These are phyloP conservation scores for Chlorencoelia australis DNA, from an alignment of 2,329 filamentous ascomycete genomes.

Conservation along the genomic window DNA sequence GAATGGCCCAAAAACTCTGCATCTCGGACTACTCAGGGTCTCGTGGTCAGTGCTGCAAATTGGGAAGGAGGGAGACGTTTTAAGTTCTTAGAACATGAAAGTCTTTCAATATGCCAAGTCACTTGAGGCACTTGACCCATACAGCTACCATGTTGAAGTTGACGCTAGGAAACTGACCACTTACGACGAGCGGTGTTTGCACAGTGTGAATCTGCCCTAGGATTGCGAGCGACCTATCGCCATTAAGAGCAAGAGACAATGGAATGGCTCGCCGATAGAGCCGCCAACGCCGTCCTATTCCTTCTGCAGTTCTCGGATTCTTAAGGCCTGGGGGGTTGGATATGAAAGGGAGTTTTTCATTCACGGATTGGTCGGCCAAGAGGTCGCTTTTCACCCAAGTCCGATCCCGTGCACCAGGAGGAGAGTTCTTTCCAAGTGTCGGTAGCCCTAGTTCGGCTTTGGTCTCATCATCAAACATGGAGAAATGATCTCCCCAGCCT, in stretches of 20 bases:
- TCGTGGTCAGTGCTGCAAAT: too few species aligned
- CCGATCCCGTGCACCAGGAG: neutral
- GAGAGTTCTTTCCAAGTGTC: neutral
- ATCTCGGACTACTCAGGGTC: too few species aligned
- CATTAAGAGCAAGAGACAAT: slow-evolving; percentile 18
- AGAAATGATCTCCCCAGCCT: slow-evolving; percentile 5
- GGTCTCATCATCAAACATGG: slow-evolving; percentile 1
- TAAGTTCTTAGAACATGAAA: too few species aligned
- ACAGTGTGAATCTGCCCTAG: slow-evolving; percentile 25
- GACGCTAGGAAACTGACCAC: too few species aligned
- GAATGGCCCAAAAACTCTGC: slow-evolving; percentile 26
- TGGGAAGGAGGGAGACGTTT: too few species aligned
- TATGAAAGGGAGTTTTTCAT: slow-evolving; percentile 7
- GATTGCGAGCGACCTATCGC: slow-evolving; percentile 27
- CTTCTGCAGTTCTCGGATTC: neutral
- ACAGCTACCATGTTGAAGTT: too few species aligned
- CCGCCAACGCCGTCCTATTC: neutral
- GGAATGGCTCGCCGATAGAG: slow-evolving; percentile 35
- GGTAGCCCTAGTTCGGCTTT: slow-evolving; percentile 6
- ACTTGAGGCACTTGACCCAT: too few species aligned
- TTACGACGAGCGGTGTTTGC: slow-evolving; percentile 11
- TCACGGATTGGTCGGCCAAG: slow-evolving; percentile 2
- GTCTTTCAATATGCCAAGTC: too few species aligned
- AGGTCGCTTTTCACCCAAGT: slow-evolving; percentile 2
- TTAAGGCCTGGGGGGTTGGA: slow-evolving; percentile 5